Base-by-base conservation (phyloP, 2,329 filamentous ascomycete genomes). In the Diaporthe capsici region DNA sequence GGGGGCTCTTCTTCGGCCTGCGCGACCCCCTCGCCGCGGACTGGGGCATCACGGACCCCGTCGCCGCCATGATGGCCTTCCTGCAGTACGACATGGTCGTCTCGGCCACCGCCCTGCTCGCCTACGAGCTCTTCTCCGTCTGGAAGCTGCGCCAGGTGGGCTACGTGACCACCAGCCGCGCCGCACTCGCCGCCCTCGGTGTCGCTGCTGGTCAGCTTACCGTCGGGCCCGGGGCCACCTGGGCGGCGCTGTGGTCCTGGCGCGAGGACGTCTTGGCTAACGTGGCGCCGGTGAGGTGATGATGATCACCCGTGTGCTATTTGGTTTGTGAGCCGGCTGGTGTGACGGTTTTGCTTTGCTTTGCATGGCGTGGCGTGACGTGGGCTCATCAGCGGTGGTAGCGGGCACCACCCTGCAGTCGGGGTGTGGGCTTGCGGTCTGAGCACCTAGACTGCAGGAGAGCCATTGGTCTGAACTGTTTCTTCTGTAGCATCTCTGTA, bases 81-180 rank as follows among this genome's bases (percentile, higher is more conserved):
- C 39, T 68, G 28, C 34, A 71, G 39, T 60, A 34, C 55, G 49
- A 58, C 39, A 37, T 47, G 28, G 53, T 25, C 39, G 28, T 60
- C 39, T 71, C 68, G 28, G n/a, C 53, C 25, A 3, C 34, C 10
- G 68, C 49, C n/a, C 37, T 71, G 51, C 1, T 71, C 25, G 42
- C 15, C 37, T 58, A 71, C 68, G 53, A 58, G 39, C 31, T 71
- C 8, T 73, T 47, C 42, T 67, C 58, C 49, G 39, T 65, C 37
- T 67, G 49, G 49, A 63, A 73, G 37, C n/a, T 73, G 60, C 72
- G 72, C 34, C 63, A 53, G 60, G 22, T 68, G n/a, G 72, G 72
- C 20, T 68, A 68, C 51, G 39, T 68, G 12, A 67, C 72, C 20
- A 68, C 49, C 3, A 1, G 20, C 4, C 39, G 17, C 12, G 72